Evolutionary conservation across 305 asterid genomes (phyloP), one percentile per base, ranked within the genome.

Genomic region (Plantago lanceolata): DNA sequence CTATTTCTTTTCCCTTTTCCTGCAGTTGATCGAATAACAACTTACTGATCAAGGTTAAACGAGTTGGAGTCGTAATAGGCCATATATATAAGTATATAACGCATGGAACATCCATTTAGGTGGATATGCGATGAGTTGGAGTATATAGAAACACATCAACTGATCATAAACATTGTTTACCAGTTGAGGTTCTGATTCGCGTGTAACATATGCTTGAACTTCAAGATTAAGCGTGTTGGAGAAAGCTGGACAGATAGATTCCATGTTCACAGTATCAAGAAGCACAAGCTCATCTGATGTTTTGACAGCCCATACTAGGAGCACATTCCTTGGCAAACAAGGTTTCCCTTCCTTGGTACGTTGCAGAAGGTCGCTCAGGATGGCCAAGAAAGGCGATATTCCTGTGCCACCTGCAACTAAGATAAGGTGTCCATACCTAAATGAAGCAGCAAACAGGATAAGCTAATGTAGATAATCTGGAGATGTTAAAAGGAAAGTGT

Each of bases 351-450:
- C 79, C 12, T 81, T 81, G 66, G 81, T 61, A 29, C 79, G 84
- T 68, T 81, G 96, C 28, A 90, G 82, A 72, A 90, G 60, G 21
- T 90, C 97, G 20, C 93, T 90, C 72, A 90, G 58, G 69, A 90
- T 82, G 14, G 97, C 97, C 17, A 85, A 68, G 70, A 90, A 90
- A 6, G 97, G 96, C 2, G 97, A 85, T 66, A 90, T 85, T 51
- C 97, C 97, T 26, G 87, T 87, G 16, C 97, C 96, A 0, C 97
- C 97, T 6, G 97, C 97, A 17, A 90, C 87, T 73, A 90, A 74
- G 70, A 90, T 77, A 66, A 90, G 95, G 59, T 84, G 82, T 78
- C 81, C 95, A 13, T 90, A 90, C 90, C 97, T 89, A 64, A 64
- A 4, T 64, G 47, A 16, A 15, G 17, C 19, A 19, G 21, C 40